Conservation (phyloP, 371 early-diverging fungal species). For the Parasitella parasitica region DNA sequence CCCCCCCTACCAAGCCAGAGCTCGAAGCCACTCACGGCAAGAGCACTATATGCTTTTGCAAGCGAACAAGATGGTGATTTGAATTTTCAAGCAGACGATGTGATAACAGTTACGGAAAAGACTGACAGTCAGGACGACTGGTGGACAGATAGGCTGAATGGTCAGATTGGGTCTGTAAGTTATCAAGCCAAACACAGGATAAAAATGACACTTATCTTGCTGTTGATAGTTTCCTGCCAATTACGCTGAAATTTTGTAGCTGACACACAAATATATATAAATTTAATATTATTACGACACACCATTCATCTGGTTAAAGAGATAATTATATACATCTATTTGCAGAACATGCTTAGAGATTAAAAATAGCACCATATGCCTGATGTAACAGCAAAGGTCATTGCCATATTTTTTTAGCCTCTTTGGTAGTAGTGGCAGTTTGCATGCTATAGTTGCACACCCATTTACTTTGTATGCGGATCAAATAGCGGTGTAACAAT, state of each 20-base stretch:
- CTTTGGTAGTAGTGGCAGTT: no score
- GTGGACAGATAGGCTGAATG: slow-evolving; percentile 76
- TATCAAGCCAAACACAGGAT: not conserved
- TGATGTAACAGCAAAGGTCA: no score
- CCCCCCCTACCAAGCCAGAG: slow-evolving; percentile 42
- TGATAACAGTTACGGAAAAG: slow-evolving; percentile 66
- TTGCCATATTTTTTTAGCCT: no score
- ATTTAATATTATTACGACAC: no score
- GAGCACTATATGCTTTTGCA: slow-evolving; percentile 72
- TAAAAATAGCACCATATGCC: no score
- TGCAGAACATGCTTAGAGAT: no score
- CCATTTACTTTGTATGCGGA: no score
- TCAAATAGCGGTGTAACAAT: no score
- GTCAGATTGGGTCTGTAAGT: slow-evolving; percentile 61
- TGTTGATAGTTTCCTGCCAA: slow-evolving; percentile 73
- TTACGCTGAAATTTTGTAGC: slow-evolving; percentile 58
- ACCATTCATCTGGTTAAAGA: no score
- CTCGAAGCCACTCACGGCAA: slow-evolving; percentile 43
- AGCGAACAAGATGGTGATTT: slow-evolving; percentile 74
- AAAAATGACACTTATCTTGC: not conserved
- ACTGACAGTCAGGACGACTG: slow-evolving; percentile 73
- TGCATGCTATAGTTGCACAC: no score
- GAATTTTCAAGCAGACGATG: slow-evolving; percentile 70
- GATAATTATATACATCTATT: no score
- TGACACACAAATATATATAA: no score